Percentiles rank a stretch among this genome's conserved stretches.
phyloP scores from a whole-genome alignment of 257 asterid species.

The Plantago elongata region DNA sequence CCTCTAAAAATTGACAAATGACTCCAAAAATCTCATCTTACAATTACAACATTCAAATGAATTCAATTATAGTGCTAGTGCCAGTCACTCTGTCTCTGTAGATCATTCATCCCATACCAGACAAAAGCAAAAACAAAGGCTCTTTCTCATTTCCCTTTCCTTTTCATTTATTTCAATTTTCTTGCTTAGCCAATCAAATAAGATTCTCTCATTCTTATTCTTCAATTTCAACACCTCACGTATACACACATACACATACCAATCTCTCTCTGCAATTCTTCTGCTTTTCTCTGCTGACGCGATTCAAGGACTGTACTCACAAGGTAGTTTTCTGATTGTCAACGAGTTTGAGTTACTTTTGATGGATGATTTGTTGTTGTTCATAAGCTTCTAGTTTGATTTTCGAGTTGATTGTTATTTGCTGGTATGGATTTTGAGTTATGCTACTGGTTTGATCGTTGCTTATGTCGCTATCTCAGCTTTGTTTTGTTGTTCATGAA shows the following conservation, averaged over 20 bases:
- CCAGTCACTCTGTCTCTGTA: constrained; percentile 13
- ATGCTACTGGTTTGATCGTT: constrained; percentile 11
- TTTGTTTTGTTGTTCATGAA: constrained; percentile 4
- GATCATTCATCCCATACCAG: constrained; percentile 13
- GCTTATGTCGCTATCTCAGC: not conserved
- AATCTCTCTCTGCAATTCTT: constrained; percentile 8
- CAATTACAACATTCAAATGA: not conserved
- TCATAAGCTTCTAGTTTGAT: not conserved
- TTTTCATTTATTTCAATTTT: not conserved
- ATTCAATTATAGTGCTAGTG: constrained; percentile 15
- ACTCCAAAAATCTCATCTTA: constrained; percentile 9
- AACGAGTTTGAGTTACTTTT: not conserved
- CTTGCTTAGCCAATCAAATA: not conserved
- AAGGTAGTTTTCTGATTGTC: constrained; percentile 27
- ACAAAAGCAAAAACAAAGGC: constrained; percentile 16
- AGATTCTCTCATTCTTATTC: not conserved
- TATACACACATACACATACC: constrained; percentile 1
- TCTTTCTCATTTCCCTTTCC: constrained; percentile 7
- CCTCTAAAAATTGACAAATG: not conserved
- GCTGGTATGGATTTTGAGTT: constrained; percentile 6
- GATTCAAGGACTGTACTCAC: not conserved
- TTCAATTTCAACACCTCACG: constrained; percentile 9
- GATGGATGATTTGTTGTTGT: not conserved
- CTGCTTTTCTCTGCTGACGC: not conserved
- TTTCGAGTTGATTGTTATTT: not conserved